These are phyloP conservation scores for Urochloa ruziziensis DNA, from an alignment of 176 grass and related monocot genomes.

Conservation along the genomic window DNA sequence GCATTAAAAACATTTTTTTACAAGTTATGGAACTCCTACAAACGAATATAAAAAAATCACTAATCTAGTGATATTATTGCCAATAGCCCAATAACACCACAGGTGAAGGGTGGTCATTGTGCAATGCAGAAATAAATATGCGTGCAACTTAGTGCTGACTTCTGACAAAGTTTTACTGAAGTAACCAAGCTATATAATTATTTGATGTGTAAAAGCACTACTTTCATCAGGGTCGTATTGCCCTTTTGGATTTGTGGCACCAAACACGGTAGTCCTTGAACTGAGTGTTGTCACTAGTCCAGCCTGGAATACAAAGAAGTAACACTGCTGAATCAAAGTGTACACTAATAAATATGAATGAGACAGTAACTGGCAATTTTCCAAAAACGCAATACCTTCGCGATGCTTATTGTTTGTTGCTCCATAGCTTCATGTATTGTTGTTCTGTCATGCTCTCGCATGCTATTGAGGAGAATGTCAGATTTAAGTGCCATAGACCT, in stretches of 20 bases:
- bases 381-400: conserved; percentile 61
- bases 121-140: conserved; percentile 13
- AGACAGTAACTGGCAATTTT: neutral
- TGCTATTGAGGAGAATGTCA: conserved; percentile 57
- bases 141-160: neutral
- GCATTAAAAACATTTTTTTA: neutral
- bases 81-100: conserved; percentile 15
- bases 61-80: neutral
- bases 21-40: neutral
- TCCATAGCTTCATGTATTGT: conserved; percentile 99
- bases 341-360: neutral
- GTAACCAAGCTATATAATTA: neutral
- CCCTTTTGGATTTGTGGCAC: conserved; percentile 96
- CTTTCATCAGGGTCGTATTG: conserved; percentile 85
- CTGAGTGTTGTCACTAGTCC: conserved; percentile 91
- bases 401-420: conserved; percentile 96
- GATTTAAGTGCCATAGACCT: conserved; percentile 9
- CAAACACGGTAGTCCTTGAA: conserved; percentile 85
- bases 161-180: neutral
- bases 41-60: neutral
- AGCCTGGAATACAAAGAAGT: conserved; percentile 57
- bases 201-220: conserved; percentile 43
- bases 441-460: conserved; percentile 93
- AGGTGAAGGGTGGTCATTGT: neutral
- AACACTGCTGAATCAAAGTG: conserved; percentile 10